Conservation (phyloP, 306 rosid species). For the Vicia faba region DNA sequence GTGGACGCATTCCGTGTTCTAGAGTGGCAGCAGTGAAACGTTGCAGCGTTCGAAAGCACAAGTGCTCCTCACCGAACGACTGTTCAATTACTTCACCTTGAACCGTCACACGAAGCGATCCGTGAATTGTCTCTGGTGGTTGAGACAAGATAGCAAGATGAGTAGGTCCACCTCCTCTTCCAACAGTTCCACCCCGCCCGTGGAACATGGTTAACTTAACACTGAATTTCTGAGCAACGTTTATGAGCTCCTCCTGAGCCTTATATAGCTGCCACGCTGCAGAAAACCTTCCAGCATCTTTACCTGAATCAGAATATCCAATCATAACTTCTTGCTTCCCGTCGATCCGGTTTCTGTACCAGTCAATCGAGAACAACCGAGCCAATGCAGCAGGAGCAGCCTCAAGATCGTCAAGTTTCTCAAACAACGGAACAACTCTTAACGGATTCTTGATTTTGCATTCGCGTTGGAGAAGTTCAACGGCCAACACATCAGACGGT, state of each 20-base stretch:
- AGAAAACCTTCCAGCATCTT: slow-evolving; percentile 96
- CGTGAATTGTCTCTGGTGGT: slow-evolving; percentile 93
- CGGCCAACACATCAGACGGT: slow-evolving; percentile 93
- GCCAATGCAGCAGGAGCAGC: slow-evolving; percentile 93
- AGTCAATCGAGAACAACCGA: slow-evolving; percentile 82
- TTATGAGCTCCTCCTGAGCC: slow-evolving; percentile 95
- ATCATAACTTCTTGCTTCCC: slow-evolving; percentile 99
- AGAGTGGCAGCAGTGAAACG: slow-evolving; percentile 94
- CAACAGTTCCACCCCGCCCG: slow-evolving; percentile 98
- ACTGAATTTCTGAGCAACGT: slow-evolving; percentile 80
- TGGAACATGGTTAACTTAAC: slow-evolving; percentile 97
- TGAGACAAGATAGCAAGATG: slow-evolving; percentile 98
- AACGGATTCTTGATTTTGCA: slow-evolving; percentile 75
- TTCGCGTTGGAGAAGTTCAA: slow-evolving; percentile 91
- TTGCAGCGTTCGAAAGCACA: slow-evolving; percentile 93
- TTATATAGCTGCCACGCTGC: slow-evolving; percentile 98
- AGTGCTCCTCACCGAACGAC: slow-evolving; percentile 88
- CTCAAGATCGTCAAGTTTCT: slow-evolving; percentile 92
- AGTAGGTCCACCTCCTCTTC: slow-evolving; percentile 98
- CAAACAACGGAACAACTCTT: slow-evolving; percentile 94
- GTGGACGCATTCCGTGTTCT: slow-evolving; percentile 88
- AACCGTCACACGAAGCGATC: slow-evolving; percentile 95
- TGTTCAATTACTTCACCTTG: slow-evolving; percentile 99
- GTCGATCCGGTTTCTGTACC: slow-evolving; percentile 74
- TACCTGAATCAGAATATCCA: slow-evolving; percentile 97